A percentile compares a stretch with the other conserved stretches of the same genome.
These are phyloP conservation scores for Lachancea waltii DNA, from an alignment of 805 yeast genomes.

Conservation along the genomic window DNA sequence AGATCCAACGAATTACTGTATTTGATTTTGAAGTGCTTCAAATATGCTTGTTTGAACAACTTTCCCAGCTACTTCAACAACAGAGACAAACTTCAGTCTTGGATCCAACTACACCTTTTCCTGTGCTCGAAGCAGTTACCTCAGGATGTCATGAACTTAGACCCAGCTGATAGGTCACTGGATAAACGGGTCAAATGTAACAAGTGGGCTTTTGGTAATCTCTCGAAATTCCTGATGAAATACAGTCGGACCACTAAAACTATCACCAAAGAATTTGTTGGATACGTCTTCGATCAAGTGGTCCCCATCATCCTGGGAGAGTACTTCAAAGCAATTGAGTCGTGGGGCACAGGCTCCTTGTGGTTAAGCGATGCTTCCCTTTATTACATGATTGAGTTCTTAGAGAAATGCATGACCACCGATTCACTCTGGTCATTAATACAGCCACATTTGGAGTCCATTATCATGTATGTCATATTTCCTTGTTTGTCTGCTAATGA, in stretches of 20 bases:
- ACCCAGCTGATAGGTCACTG: conserved; percentile 41
- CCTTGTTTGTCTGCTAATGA: conserved; percentile 69
- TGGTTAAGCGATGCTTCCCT: conserved; percentile 68
- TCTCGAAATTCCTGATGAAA: conserved; percentile 61
- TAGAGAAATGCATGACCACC: conserved; percentile 52
- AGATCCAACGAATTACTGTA: conserved; percentile 45
- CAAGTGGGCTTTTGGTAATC: conserved; percentile 85
- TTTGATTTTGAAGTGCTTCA: conserved; percentile 58
- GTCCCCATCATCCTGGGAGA: conserved; percentile 66
- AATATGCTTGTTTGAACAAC: conserved; percentile 53
- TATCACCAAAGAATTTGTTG: conserved; percentile 45
- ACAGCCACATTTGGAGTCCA: conserved; percentile 55
- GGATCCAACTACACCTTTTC: conserved; percentile 64
- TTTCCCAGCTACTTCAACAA: conserved; percentile 47
- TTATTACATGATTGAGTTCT: conserved; percentile 58
- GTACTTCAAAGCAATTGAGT: conserved; percentile 44
- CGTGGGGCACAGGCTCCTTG: conserved; percentile 33
- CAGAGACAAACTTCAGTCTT: conserved; percentile 37
- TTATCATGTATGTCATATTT: conserved; percentile 63
- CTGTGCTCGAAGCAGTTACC: conserved; percentile 53
- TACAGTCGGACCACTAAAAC: conserved; percentile 44
- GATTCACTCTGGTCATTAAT: conserved; percentile 57
- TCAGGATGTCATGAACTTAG: conserved; percentile 40
- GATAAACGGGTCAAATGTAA: conserved; percentile 59
- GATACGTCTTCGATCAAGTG: conserved; percentile 46